Evolutionary conservation across 2,329 filamentous ascomycete species (phyloP).

Genomic region (Sporothrix euskadiensis): DNA sequence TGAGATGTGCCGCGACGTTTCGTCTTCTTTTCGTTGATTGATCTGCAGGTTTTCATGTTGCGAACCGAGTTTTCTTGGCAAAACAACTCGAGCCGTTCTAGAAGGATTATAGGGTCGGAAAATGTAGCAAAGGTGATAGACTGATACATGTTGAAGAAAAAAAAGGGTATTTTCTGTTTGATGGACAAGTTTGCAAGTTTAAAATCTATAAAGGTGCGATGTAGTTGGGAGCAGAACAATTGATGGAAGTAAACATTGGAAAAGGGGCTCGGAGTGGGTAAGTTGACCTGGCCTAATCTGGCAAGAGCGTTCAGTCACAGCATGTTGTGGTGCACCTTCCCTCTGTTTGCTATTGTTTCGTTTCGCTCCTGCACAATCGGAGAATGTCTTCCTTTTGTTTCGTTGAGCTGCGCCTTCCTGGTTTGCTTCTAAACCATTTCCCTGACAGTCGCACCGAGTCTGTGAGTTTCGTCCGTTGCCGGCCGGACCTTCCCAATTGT

Average conservation of each 20-base stretch:
- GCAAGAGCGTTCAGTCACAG: background rate
- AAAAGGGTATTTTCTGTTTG: background rate
- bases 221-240: background rate
- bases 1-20: background rate
- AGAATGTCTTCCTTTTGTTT: background rate
- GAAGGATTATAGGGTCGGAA: background rate
- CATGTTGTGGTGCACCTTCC: background rate
- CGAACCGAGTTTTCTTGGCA: background rate
- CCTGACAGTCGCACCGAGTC: too few relatives aligned
- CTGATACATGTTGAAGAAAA: background rate
- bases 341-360: background rate
- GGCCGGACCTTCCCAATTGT: background rate
- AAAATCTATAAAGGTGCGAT: background rate
- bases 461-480: background rate
- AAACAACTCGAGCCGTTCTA: background rate
- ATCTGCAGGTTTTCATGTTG: conserved; percentile 14
- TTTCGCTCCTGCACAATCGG: background rate
- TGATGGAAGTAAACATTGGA: background rate
- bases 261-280: background rate
- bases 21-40: background rate
- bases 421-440: background rate
- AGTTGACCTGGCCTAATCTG: too few relatives aligned
- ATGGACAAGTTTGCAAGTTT: background rate
- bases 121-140: background rate
- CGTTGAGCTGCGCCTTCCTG: conserved; percentile 8